phyloP scores from a whole-genome alignment of 768 basidiomycete species.

The Leccinum imitatum region DNA sequence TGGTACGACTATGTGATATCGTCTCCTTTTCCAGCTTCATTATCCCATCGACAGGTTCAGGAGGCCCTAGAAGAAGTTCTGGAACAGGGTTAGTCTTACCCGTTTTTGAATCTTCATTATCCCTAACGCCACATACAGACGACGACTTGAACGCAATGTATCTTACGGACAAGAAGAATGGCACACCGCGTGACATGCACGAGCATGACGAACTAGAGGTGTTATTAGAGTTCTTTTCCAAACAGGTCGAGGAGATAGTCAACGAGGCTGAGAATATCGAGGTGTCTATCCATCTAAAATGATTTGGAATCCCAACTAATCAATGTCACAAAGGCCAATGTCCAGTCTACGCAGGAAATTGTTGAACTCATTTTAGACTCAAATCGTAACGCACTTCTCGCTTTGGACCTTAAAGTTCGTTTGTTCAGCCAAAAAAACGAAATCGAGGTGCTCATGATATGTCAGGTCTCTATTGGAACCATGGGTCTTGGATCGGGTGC shows the following conservation, averaged over 20 bases:
- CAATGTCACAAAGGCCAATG: constrained; percentile 56
- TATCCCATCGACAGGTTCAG: constrained; percentile 59
- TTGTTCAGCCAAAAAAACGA: background rate
- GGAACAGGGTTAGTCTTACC: constrained; percentile 65
- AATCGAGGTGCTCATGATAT: constrained; percentile 3
- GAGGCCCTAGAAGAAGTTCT: constrained; percentile 90
- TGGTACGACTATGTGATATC: constrained; percentile 45
- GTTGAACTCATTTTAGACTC: constrained; percentile 95
- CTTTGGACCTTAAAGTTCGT: constrained; percentile 82
- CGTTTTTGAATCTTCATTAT: background rate
- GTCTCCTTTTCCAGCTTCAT: constrained; percentile 1
- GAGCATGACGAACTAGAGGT: constrained; percentile 95
- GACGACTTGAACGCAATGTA: constrained; percentile 97
- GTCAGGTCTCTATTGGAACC: constrained; percentile 87
- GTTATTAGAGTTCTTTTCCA: constrained; percentile 90
- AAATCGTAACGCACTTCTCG: constrained; percentile 89
- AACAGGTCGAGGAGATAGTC: constrained; percentile 96
- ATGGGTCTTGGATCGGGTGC: constrained; percentile 92
- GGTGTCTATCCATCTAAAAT: constrained; percentile 39
- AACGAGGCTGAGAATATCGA: constrained; percentile 89
- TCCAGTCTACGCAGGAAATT: constrained; percentile 97
- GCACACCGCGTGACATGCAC: constrained; percentile 52
- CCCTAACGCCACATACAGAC: constrained; percentile 46
- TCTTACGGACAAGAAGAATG: constrained; percentile 79
- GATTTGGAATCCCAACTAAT: background rate